Base-by-base conservation (phyloP, 2,329 filamentous ascomycete genomes). In the Sclerotinia nivalis region DNA sequence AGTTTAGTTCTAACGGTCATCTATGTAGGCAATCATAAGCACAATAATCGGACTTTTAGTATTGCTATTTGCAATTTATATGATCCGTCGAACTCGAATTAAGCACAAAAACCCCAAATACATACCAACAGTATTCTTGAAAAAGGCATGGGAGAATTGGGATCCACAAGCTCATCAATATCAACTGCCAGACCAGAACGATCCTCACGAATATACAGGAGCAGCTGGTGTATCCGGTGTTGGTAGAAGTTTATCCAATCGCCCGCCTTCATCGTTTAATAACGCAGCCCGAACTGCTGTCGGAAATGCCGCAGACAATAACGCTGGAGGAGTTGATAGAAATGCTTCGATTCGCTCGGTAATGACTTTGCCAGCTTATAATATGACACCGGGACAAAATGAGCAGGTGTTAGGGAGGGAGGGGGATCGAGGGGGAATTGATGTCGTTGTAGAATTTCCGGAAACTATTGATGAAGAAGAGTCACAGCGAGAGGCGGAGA, bases 351-450 rank as follows among this genome's bases (percentile, higher is more conserved):
- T 98, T 59, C 90, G 95, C 69, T 97, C 93, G n/a, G 89, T 98
- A 69, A 96, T 97, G 86, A 98, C 96, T 0, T 82, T 99, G 3
- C 96, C 96, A 0, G 87, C 92, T 0, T 99, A 99, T 79, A 90
- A 91, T 3, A 86, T 85, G 22, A 88, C 88, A 40, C 88, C 93
- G 0, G 85, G 88, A 64, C 89, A 91, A 28, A 89, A 88, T 59
- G 96, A 99, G 80, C 89, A 90, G 74, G 89, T 97, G 1, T 84
- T 98, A 61, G 96, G 89, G 10, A 87, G 94, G 7, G 96, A 97
- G 80, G 96, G 96, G 64, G 96, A 99, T 79, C 87, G 96, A 71
- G 95, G 86, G 67, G 96, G 96, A 10, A 93, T 99, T 75, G 96
- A 99, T 76, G 87, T 92, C 5, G 93, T 99, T 0, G 82, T 98